A percentile compares a stretch with the other conserved stretches of the same genome.
Evolutionary conservation across 768 basidiomycete genomes (phyloP).

Genomic region (Podaxis carcinomalis): DNA sequence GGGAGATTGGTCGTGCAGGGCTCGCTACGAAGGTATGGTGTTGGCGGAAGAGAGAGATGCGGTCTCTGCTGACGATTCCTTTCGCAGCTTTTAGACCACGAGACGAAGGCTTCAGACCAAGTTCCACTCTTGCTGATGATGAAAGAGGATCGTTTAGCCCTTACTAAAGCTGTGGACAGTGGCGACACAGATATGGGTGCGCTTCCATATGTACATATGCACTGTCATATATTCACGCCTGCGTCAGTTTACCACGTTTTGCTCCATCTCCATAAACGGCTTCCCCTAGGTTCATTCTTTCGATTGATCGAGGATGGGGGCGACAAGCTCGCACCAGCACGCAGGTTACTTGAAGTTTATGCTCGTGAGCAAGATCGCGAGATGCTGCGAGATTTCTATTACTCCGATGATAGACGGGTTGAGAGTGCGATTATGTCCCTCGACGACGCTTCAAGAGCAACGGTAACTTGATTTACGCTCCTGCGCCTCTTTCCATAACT

Average conservation of each 20-base stretch:
- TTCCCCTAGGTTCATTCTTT: constrained; percentile 91
- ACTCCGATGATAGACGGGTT: constrained; percentile 91
- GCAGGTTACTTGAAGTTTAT: constrained; percentile 82
- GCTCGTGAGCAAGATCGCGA: constrained; percentile 87
- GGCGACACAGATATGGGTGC: constrained; percentile 93
- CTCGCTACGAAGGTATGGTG: constrained; percentile 75
- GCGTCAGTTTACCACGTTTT: constrained; percentile 89
- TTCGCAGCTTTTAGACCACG: constrained; percentile 81
- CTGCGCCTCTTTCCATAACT: neutral
- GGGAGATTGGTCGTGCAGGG: constrained; percentile 78
- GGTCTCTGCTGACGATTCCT: neutral
- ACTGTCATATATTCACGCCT: neutral
- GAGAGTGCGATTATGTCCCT: constrained; percentile 90
- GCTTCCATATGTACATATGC: constrained; percentile 15
- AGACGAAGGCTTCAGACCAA: constrained; percentile 83
- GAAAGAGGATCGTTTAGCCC: constrained; percentile 89
- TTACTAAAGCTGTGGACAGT: constrained; percentile 88
- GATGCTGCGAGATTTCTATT: constrained; percentile 94
- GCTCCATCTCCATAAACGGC: constrained; percentile 76
- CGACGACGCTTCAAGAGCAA: constrained; percentile 70
- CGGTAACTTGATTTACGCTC: constrained; percentile 34
- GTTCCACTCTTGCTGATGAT: constrained; percentile 90
- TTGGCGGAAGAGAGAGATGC: neutral
- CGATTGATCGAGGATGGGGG: constrained; percentile 91
- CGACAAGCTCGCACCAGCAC: constrained; percentile 65